Conservation (phyloP, 371 early-diverging fungal genomes). For the Coemansia sp. region DNA sequence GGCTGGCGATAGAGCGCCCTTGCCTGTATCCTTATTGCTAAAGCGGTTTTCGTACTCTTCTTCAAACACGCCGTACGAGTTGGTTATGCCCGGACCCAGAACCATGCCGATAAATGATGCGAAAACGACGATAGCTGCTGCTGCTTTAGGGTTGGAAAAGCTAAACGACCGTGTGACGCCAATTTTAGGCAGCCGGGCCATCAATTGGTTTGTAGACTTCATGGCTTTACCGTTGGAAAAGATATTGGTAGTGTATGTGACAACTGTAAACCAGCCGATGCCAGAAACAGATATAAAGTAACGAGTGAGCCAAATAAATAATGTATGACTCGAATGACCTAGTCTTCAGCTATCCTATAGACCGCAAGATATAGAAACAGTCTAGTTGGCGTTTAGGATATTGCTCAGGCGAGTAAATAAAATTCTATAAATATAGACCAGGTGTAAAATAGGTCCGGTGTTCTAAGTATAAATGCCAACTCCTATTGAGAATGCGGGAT, state of each 20-base stretch:
- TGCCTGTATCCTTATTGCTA: conserved; percentile 16
- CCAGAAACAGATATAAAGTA: not conserved
- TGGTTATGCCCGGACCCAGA: conserved; percentile 38
- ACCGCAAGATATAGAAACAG: not conserved
- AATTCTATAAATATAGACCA: not conserved
- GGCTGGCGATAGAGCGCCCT: conserved; percentile 25
- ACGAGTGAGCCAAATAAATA: not conserved
- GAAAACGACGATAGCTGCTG: conserved; percentile 29
- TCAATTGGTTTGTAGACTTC: not conserved
- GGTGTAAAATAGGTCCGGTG: not conserved
- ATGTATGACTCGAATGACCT: not conserved
- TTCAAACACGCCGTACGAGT: conserved; percentile 48
- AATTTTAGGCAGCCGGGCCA: conserved; percentile 30
- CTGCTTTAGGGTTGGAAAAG: conserved; percentile 27
- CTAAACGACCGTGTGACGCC: conserved; percentile 36
- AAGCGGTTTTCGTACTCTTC: conserved; percentile 43
- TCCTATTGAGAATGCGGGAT: conserved; percentile 7
- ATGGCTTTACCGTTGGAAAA: not conserved
- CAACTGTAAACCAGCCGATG: not conserved
- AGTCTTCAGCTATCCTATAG: not conserved
- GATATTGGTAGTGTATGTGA: not conserved
- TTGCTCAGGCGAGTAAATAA: not conserved
- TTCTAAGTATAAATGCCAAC: not conserved
- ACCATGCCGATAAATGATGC: conserved; percentile 45
- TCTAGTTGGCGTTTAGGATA: not conserved